Conservation (phyloP, 1,284 basidiomycete genomes). For the Inonotus obliquus region DNA sequence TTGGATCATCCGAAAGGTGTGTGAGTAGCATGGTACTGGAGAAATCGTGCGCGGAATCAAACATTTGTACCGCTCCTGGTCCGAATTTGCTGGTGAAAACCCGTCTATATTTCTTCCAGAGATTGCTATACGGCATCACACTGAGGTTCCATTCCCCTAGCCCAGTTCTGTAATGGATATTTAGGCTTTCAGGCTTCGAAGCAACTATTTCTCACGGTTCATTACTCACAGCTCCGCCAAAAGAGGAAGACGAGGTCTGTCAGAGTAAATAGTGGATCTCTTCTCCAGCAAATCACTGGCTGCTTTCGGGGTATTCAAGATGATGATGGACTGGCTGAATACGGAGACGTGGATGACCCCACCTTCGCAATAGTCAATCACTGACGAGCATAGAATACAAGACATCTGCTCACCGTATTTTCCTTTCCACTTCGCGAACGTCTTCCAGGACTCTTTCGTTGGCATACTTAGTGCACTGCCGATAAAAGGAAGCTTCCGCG, state of each 20-base stretch:
- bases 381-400: too few species aligned
- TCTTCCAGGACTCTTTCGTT: slow-evolving; percentile 46
- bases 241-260: slow-evolving; percentile 28
- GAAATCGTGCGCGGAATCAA: slow-evolving; percentile 25
- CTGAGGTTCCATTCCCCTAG: slow-evolving; percentile 23
- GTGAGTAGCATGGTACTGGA: slow-evolving; percentile 20
- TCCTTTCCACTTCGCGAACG: slow-evolving; percentile 48
- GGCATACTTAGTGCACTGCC: slow-evolving; percentile 55
- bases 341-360: slow-evolving; percentile 32
- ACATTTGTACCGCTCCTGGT: slow-evolving; percentile 23
- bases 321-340: slow-evolving; percentile 30
- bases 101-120: slow-evolving; percentile 28
- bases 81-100: slow-evolving; percentile 13
- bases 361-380: slow-evolving; percentile 10
- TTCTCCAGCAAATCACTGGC: slow-evolving; percentile 37
- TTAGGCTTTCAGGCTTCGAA: too few species aligned
- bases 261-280: slow-evolving; percentile 35
- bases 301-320: slow-evolving; percentile 33
- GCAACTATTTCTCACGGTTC: not conserved
- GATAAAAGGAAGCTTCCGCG: slow-evolving; percentile 44
- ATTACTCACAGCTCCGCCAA: slow-evolving; percentile 24
- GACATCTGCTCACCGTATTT: slow-evolving; percentile 16
- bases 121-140: slow-evolving; percentile 25
- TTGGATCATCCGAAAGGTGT: slow-evolving; percentile 20
- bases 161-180: slow-evolving; percentile 13